Conservation (phyloP, 208 protist species). For the Tritrichomonas musculus region DNA sequence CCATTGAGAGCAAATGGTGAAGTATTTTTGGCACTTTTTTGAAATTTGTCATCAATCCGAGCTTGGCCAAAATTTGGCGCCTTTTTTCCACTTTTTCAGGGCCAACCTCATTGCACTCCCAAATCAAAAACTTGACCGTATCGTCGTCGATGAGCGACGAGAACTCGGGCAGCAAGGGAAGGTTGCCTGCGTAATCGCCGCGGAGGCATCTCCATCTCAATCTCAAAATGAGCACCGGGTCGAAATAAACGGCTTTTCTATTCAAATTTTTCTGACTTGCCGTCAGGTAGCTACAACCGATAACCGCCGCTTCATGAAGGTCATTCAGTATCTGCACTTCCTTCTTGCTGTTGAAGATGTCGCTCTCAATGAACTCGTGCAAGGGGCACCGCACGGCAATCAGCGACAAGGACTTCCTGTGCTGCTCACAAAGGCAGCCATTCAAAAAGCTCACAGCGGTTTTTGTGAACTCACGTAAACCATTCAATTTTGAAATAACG, state of each 20-base stretch:
- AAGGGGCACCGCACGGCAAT: neutral
- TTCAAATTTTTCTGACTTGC: neutral
- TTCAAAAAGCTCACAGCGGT: neutral
- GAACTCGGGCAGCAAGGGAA: neutral
- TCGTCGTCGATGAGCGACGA: neutral
- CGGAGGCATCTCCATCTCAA: neutral
- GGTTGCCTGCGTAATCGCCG: neutral
- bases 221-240: neutral
- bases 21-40: neutral
- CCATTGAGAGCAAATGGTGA: neutral
- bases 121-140: neutral
- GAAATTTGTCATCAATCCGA: neutral
- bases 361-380: neutral
- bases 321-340: neutral
- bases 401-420: neutral
- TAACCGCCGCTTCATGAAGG: neutral
- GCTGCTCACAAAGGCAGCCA: neutral
- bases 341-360: neutral
- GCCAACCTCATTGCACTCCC: neutral
- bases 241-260: neutral
- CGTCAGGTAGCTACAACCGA: neutral
- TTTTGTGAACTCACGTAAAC: neutral
- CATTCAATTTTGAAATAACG: too few relatives aligned
- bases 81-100: neutral
- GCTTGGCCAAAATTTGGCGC: neutral